Conservation (phyloP, 202 grass and related monocot genomes). For the Setaria italica region DNA sequence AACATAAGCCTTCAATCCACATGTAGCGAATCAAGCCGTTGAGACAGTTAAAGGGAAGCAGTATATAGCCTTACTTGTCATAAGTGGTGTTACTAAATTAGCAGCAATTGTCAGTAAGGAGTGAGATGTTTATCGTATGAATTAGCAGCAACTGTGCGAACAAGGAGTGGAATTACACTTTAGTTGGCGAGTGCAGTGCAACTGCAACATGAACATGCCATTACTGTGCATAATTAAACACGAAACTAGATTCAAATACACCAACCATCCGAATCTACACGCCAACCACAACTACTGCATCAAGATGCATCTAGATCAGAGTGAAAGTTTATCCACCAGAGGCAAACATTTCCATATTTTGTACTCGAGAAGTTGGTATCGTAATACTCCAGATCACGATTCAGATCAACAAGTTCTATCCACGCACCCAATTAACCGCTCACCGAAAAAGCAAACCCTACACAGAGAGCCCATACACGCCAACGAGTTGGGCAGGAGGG, state of each 20-base stretch:
- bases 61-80: background rate
- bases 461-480: background rate
- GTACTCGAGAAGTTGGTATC: background rate
- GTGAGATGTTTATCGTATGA: too few species aligned
- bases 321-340: background rate
- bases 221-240: conserved; percentile 8
- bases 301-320: conserved; percentile 15
- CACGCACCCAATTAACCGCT: background rate
- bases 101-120: too few species aligned
- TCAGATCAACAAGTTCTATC: background rate
- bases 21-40: background rate
- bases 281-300: background rate
- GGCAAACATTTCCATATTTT: conserved; percentile 5
- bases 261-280: background rate
- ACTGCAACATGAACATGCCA: background rate
- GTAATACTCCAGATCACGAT: background rate
- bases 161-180: background rate
- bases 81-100: background rate
- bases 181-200: background rate
- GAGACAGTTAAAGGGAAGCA: background rate
- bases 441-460: conserved; percentile 25
- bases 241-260: background rate
- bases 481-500: conserved; percentile 2
- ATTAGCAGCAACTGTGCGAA: background rate
- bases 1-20: conserved; percentile 8